phyloP scores from a whole-genome alignment of 805 yeast species.

The Myxozyma kluyveri region DNA sequence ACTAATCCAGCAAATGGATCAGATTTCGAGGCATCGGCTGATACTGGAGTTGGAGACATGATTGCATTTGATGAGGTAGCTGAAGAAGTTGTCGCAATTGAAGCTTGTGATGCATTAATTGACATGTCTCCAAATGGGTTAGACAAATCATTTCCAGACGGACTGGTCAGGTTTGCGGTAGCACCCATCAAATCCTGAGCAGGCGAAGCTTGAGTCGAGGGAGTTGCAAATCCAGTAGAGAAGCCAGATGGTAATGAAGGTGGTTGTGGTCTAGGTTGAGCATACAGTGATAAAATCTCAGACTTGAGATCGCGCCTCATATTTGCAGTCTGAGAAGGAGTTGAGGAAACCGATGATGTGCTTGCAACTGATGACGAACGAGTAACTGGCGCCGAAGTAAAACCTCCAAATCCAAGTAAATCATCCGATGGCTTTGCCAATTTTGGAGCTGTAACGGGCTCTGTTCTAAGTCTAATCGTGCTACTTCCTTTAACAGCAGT shows the following conservation, averaged over 20 bases:
- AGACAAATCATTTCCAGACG: constrained; percentile 9
- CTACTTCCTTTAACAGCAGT: constrained; percentile 24
- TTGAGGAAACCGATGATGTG: constrained; percentile 6
- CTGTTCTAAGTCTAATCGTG: constrained; percentile 23
- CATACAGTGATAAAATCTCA: constrained; percentile 82
- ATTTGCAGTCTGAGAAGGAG: constrained; percentile 29
- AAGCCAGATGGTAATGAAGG: constrained; percentile 19
- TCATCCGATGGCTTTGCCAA: constrained; percentile 15
- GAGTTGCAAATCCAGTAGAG: constrained; percentile 11
- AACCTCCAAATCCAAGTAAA: constrained; percentile 13
- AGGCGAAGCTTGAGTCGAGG: constrained; percentile 26
- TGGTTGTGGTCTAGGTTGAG: constrained; percentile 53
- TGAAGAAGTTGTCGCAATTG: not conserved
- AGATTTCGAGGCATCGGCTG: constrained; percentile 2
- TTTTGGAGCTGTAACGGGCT: constrained; percentile 9
- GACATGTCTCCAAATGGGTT: constrained; percentile 25
- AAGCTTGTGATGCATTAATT: not conserved
- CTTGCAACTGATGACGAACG: constrained; percentile 24
- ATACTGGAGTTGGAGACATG: constrained; percentile 1
- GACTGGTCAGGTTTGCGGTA: not conserved
- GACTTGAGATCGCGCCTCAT: constrained; percentile 83
- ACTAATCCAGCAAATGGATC: constrained; percentile 23
- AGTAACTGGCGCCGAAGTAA: constrained; percentile 29
- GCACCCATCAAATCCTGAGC: not conserved
- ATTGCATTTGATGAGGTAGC: constrained; percentile 2